Evolutionary conservation across 495 filamentous ascomycete genomes (phyloP), one percentile per base, ranked within the genome.

Genomic region (Neurospora tetraspora): DNA sequence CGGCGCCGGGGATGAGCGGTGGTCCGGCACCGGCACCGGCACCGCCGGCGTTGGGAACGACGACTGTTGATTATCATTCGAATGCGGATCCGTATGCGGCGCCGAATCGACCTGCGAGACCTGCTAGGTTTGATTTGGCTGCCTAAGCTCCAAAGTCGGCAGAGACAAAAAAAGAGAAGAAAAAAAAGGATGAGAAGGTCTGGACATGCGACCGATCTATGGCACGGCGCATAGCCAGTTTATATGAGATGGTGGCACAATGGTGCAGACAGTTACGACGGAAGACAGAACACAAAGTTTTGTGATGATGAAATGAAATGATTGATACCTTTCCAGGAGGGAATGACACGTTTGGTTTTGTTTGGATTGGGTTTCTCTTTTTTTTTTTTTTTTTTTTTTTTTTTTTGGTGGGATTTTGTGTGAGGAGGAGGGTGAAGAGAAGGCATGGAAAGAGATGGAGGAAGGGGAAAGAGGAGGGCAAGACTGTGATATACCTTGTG

Each of bases 241-340:
- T 20, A 59, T 39, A 59, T 39, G 53, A 71, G 39, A 37, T 36
- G 23, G 7, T 71, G 53, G 70, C 74, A 78, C 1, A 10, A 45
- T 45, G 42, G 18, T 10, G 10, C 8, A 38, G 7, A 53, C 53
- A 76, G 75, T 59, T 77, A 23, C n/a, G n/a, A 47, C 3, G 20
- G n/a, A 16, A 47, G n/a, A 47, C 45, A 23, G n/a, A 23, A 12
- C 18, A 1, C 27, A 7, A 31, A 16, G 5, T 59, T 23, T 31
- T 8, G 53, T 61, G 12, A 61, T 59, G 47, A 61, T 61, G 53
- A 61, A 31, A 61, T 61, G 53, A 61, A 59, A 61, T 34, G 53
- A 34, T 34, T 34, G 27, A 34, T 61, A 61, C 53, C 53, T 34
- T 20, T 36, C 38, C 8, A 18, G n/a, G 34, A 37, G 71, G 61